Conservation (phyloP, 495 filamentous ascomycete genomes). For the Hyphodiscus hymeniophilus region DNA sequence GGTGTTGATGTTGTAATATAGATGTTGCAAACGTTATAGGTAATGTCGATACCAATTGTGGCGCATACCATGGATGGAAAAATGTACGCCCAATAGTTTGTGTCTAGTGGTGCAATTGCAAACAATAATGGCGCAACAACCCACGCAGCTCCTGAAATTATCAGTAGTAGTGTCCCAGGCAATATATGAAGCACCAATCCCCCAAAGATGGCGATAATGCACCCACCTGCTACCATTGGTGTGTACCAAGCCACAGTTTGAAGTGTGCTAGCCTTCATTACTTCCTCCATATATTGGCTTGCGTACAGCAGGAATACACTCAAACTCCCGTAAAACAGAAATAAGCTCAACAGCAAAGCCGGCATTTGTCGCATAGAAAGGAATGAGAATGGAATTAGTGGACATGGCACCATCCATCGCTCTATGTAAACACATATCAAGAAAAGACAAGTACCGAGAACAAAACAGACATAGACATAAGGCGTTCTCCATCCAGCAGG, state of each 20-base stretch:
- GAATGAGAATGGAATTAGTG: conserved; percentile 63
- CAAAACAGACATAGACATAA: conserved; percentile 54
- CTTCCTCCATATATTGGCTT: no score
- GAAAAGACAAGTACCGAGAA: conserved; percentile 49
- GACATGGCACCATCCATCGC: conserved; percentile 63
- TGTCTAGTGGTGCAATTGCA: conserved; percentile 53
- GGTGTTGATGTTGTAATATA: conserved; percentile 72
- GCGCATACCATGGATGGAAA: conserved; percentile 74
- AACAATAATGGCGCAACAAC: conserved; percentile 57
- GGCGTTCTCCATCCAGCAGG: conserved; percentile 54
- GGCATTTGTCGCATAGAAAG: conserved; percentile 63
- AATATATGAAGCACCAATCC: conserved; percentile 69
- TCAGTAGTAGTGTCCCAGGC: conserved; percentile 59
- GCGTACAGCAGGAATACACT: conserved; percentile 35
- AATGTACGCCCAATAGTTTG: conserved; percentile 55
- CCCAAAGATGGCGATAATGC: conserved; percentile 57
- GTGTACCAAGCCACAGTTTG: conserved; percentile 66
- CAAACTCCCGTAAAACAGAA: conserved; percentile 64
- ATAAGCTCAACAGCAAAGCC: conserved; percentile 54
- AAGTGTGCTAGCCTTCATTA: conserved; percentile 49
- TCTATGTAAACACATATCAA: conserved; percentile 60
- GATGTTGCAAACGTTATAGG: conserved; percentile 71
- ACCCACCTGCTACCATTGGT: conserved; percentile 65
- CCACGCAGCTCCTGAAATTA: conserved; percentile 57
- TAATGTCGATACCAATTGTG: conserved; percentile 75